These are phyloP conservation scores for Leccinum ambiguum DNA, from an alignment of 1,284 basidiomycete genomes.

Conservation along the genomic window DNA sequence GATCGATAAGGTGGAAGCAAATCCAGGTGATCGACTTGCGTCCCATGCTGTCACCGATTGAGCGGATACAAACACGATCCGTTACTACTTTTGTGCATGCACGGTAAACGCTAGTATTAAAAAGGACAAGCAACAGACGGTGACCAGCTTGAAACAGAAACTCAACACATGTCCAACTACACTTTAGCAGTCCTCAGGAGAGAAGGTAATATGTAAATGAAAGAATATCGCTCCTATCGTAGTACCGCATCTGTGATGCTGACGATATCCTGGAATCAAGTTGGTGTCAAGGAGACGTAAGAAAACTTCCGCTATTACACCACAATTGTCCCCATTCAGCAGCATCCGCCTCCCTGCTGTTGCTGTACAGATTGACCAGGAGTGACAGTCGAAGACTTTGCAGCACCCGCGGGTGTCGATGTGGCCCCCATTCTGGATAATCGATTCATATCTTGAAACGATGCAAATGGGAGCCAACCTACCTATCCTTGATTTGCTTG, in stretches of 20 bases:
- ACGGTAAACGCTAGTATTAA: no score
- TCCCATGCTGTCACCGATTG: no score
- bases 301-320: constrained; percentile 18
- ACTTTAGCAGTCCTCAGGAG: constrained; percentile 26
- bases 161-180: constrained; percentile 30
- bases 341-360: constrained; percentile 52
- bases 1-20: constrained; percentile 28
- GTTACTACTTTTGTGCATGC: no score
- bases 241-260: constrained; percentile 32
- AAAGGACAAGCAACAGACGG: no score
- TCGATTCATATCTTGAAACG: constrained; percentile 9
- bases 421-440: constrained; percentile 71
- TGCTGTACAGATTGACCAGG: constrained; percentile 59
- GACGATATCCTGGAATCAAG: constrained; percentile 28
- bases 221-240: constrained; percentile 32
- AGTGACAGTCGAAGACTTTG: constrained; percentile 58
- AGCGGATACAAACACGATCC: no score
- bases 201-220: constrained; percentile 34
- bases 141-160: constrained; percentile 5
- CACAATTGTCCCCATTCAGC: constrained; percentile 38
- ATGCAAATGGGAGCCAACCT: constrained; percentile 22
- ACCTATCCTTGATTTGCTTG: constrained; percentile 98
- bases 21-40: background rate
- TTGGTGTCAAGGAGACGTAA: constrained; percentile 18
- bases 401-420: constrained; percentile 65